Evolutionary conservation across 1,284 basidiomycete species (phyloP), one percentile per base, ranked within the genome.

Genomic region (Rhodotorula mucilaginosa): DNA sequence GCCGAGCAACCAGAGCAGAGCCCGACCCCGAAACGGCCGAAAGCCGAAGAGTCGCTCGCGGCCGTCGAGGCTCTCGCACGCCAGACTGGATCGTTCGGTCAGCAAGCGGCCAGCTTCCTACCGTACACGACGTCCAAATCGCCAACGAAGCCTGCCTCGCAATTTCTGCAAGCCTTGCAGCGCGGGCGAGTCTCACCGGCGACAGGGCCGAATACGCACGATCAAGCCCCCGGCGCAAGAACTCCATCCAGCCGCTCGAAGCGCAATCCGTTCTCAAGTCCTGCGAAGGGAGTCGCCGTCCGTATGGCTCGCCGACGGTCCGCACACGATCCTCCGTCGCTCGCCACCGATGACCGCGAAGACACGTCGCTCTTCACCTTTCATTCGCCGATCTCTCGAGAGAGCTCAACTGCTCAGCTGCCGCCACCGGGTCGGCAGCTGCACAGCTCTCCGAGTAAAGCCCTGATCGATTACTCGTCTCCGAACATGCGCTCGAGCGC

Each of bases 261-360:
- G 3, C 23, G 12, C 12, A 76, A 76, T 29, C 73, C 71, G 1
- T 74, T 76, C 54, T 60, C 70, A 12, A 72, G 69, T 18, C 71
- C 70, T 8, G 52, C 58, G 59, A 76, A 74, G 44, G 61, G 63
- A 0, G 62, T 70, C 26, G 44, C 56, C 6, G 62, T 74, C 2
- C 70, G 67, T 3, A 46, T 69, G 51, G 67, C 70, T n/a, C 58
- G 47, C 18, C 44, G 46, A 10, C 39, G 59, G 34, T 56, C 26
- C 4, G 56, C 12, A 39, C 5, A 10, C 64, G 56, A 58, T 29
- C 12, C 56, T 19, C 34, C 23, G 4, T 23, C 54, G n/a, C 48
- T 44, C 39, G 48, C 23, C 1, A 1, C 21, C 7, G 29, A 31
- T 1, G 48, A 54, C 26, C 63, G 57, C 12, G 57, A 65, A 4